These are phyloP conservation scores for Mycena crocata DNA, from an alignment of 768 basidiomycete genomes.

Conservation along the genomic window DNA sequence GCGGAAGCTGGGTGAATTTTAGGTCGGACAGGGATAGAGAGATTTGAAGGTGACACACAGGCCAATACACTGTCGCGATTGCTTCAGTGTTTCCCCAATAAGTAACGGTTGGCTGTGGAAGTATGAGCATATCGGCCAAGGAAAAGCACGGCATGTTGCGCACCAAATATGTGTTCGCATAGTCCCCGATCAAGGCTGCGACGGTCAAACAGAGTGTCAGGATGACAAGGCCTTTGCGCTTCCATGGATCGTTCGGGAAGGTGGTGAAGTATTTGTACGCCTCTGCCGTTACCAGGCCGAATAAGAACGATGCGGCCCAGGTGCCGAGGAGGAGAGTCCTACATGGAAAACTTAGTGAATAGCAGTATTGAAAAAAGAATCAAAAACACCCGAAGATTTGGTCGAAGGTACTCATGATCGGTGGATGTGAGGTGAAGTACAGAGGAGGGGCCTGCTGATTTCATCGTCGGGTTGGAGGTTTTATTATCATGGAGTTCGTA, in stretches of 20 bases:
- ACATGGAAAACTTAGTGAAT: not conserved
- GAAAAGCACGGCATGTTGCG: not conserved
- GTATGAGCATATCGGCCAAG: not conserved
- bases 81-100: conserved; percentile 6
- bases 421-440: too few relatives aligned
- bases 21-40: too few relatives aligned
- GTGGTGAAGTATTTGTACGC: conserved; percentile 3
- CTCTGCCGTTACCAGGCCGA: not conserved
- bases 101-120: not conserved
- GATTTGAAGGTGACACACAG: not conserved
- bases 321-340: conserved; percentile 1
- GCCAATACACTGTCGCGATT: conserved; percentile 1
- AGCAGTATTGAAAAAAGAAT: not conserved
- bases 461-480: too few relatives aligned
- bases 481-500: too few relatives aligned
- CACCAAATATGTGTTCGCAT: conserved; percentile 2
- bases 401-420: too few relatives aligned
- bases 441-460: too few relatives aligned
- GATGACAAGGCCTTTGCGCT: conserved; percentile 8
- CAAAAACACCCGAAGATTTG: not conserved
- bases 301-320: conserved; percentile 1
- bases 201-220: not conserved
- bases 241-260: conserved; percentile 7
- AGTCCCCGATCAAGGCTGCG: conserved; percentile 2
- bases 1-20: not conserved